Evolutionary conservation across 1,284 basidiomycete species (phyloP).

Genomic region (Schizophyllum amplum): DNA sequence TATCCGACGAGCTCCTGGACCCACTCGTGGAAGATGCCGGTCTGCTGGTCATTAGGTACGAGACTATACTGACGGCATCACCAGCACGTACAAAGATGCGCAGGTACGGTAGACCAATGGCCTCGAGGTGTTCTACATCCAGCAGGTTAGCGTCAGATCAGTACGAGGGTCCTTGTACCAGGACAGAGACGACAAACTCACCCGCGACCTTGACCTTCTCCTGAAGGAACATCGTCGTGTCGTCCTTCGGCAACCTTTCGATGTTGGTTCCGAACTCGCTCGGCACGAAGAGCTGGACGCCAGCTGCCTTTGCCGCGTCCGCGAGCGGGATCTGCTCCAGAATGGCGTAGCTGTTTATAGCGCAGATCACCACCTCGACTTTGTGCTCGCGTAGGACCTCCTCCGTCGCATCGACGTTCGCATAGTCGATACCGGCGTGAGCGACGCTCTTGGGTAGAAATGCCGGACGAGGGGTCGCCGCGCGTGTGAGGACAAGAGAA

Average conservation of each 20-base stretch:
- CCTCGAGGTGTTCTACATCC: conserved; percentile 9
- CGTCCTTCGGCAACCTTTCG: conserved; percentile 15
- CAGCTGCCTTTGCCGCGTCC: conserved; percentile 19
- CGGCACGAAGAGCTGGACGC: conserved; percentile 22
- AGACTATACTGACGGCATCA: not conserved
- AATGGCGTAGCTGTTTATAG: conserved; percentile 3
- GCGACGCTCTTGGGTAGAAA: conserved; percentile 5
- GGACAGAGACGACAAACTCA: not conserved
- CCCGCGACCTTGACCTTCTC: conserved; percentile 13
- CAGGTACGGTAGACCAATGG: conserved; percentile 12
- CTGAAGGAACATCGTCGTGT: conserved; percentile 18
- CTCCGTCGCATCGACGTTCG: conserved; percentile 6
- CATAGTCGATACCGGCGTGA: conserved; percentile 14
- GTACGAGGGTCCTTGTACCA: not conserved
- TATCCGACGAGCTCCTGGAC: conserved; percentile 10
- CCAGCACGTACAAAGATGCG: conserved; percentile 13
- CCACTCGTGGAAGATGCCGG: conserved; percentile 15
- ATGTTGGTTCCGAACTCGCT: conserved; percentile 20
- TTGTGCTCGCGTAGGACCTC: conserved; percentile 12
- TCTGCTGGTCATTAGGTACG: conserved; percentile 8
- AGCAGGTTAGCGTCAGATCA: not conserved
- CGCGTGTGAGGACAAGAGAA: conserved; percentile 10
- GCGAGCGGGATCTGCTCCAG: conserved; percentile 16
- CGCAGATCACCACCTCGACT: conserved; percentile 12
- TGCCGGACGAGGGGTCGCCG: not conserved